Evolutionary conservation across 345 rosid genomes (phyloP), one percentile per base, ranked within the genome.

Genomic region (Tarenaya hassleriana): DNA sequence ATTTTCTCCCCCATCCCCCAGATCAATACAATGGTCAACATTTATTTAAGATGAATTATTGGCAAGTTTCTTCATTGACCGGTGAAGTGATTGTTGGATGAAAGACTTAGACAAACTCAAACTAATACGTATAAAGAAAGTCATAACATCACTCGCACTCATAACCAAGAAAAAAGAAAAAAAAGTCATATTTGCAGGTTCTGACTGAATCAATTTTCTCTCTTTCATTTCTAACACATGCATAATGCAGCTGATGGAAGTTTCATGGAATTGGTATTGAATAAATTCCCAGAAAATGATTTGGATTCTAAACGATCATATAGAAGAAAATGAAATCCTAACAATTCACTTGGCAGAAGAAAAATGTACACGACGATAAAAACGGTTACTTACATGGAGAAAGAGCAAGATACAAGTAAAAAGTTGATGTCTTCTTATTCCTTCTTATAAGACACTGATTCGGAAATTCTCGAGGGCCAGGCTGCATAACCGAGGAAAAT

Each of bases 381-480:
- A 24, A 24, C 3, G 29, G 46, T 24, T 4, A 77, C 95, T 91
- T 73, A 91, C 97, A 75, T 51, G 92, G 81, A 10, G 72, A 38
- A 19, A 73, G 83, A 34, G 87, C 75, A 20, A 90, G 94, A 72
- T 74, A 75, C 56, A 86, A 81, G 75, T 55, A 84, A 55, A 84
- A 86, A 0, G 94, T 86, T 6, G 88, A 80, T 14, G 73, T 82
- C 77, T 75, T 82, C 80, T 77, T 80, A 65, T 72, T 77, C 71
- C 94, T 74, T 71, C 56, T 84, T 52, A 86, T 82, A 47, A 90
- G 70, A 64, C 96, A 90, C 44, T 80, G 91, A 60, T 86, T 81
- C 1, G 86, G 77, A 27, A 59, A 50, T 8, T 80, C 86, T 4
- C 67, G 61, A 0, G 97, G 96, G 52, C 96, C 96, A 18, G 90